These are phyloP conservation scores for Mucor piriformis DNA, from an alignment of 371 early-diverging fungal genomes.

Conservation along the genomic window DNA sequence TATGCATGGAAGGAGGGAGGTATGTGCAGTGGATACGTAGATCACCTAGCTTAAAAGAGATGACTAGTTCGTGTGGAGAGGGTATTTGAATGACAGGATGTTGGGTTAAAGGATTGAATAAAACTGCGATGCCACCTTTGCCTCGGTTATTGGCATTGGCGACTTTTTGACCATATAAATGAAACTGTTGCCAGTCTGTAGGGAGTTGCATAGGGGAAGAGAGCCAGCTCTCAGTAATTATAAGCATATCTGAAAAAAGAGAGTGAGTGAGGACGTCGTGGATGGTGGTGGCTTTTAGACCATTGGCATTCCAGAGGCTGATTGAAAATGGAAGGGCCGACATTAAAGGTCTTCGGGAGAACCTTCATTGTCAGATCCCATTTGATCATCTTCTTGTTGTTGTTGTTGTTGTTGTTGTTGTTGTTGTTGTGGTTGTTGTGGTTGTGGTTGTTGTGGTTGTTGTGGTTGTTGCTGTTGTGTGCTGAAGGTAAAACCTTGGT, in stretches of 20 bases:
- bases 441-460: no score
- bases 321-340: neutral
- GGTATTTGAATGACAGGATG: neutral
- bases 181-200: conserved; percentile 21
- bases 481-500: no score
- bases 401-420: no score
- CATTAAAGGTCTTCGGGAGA: neutral
- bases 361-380: neutral
- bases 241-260: neutral
- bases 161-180: conserved; percentile 19
- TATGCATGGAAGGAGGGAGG: conserved; percentile 13
- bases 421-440: no score
- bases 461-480: no score
- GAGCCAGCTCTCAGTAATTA: conserved; percentile 24
- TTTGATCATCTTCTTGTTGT: no score
- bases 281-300: neutral
- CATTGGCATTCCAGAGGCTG: conserved; percentile 7
- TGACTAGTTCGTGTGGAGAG: neutral
- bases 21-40: conserved; percentile 11
- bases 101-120: conserved; percentile 7
- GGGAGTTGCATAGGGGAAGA: neutral
- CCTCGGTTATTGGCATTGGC: neutral
- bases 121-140: conserved; percentile 1
- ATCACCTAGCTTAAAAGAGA: neutral
- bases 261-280: conserved; percentile 3